These are phyloP conservation scores for Lanmaoa pseudosensibilis DNA, from an alignment of 768 basidiomycete species.

Conservation along the genomic window DNA sequence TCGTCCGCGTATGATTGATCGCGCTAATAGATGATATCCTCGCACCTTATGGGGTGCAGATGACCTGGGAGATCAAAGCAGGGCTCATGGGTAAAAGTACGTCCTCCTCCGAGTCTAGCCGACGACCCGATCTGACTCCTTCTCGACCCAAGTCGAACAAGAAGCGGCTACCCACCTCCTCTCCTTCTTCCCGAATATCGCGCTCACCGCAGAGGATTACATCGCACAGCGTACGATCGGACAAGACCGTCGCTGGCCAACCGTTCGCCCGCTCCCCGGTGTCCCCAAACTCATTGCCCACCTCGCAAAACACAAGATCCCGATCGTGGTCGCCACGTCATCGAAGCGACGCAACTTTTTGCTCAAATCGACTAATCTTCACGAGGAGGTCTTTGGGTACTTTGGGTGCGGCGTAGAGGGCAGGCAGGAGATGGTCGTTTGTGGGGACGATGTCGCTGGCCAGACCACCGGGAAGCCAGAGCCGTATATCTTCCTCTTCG, in stretches of 20 bases:
- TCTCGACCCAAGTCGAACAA: constrained; percentile 51
- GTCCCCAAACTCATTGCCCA: constrained; percentile 67
- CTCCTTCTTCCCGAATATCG: constrained; percentile 73
- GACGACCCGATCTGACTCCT: not conserved
- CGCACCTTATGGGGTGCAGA: constrained; percentile 64
- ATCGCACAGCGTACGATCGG: constrained; percentile 51
- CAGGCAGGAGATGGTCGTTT: constrained; percentile 55
- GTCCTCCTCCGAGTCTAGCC: constrained; percentile 9
- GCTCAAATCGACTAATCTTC: constrained; percentile 65
- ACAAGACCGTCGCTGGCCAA: constrained; percentile 69
- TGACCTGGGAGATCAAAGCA: constrained; percentile 91
- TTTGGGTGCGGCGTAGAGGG: constrained; percentile 25
- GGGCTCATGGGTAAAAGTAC: constrained; percentile 84
- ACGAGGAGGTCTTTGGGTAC: constrained; percentile 50
- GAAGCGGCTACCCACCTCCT: constrained; percentile 67
- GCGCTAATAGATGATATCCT: constrained; percentile 63
- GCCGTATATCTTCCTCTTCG: constrained; percentile 78
- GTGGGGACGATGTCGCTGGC: constrained; percentile 64
- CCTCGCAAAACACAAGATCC: constrained; percentile 63
- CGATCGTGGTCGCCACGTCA: constrained; percentile 82
- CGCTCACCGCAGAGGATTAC: constrained; percentile 62
- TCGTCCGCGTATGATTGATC: not conserved
- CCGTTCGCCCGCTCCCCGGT: constrained; percentile 73
- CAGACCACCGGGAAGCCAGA: constrained; percentile 70
- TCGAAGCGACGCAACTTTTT: constrained; percentile 63